Conservation (phyloP, 768 basidiomycete species). For the Boletus reticuloceps region DNA sequence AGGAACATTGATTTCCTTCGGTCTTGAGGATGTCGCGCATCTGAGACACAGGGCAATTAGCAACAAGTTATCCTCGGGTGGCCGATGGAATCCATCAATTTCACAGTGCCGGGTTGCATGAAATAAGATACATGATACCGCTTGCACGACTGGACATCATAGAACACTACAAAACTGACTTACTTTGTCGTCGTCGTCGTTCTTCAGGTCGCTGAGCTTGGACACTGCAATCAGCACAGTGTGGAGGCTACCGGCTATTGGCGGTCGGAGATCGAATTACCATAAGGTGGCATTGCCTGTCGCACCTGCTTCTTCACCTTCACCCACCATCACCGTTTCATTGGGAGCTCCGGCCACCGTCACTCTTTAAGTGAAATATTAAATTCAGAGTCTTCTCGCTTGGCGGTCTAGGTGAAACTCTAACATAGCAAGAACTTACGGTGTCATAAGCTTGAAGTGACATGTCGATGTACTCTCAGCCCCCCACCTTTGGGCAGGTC, state of each 20-base stretch:
- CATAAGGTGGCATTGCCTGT: constrained; percentile 25
- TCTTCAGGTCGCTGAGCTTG: constrained; percentile 25
- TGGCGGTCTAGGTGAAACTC: constrained; percentile 32
- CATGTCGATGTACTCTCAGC: constrained; percentile 67
- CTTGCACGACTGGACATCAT: neutral
- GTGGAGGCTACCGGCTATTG: constrained; percentile 19
- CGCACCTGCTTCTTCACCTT: constrained; percentile 37
- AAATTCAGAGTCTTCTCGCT: constrained; percentile 37
- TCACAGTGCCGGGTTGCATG: neutral
- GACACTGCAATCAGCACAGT: neutral
- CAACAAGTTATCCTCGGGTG: constrained; percentile 30
- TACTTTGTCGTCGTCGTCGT: constrained; percentile 27
- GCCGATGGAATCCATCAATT: constrained; percentile 39
- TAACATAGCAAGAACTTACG: constrained; percentile 30
- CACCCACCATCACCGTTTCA: constrained; percentile 46
- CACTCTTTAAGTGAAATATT: constrained; percentile 50
- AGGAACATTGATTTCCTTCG: constrained; percentile 89
- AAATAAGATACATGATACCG: neutral
- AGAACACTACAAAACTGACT: constrained; percentile 13
- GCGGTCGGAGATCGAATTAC: constrained; percentile 38
- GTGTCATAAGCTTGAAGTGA: constrained; percentile 39
- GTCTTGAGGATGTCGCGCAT: constrained; percentile 94
- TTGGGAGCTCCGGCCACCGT: constrained; percentile 37
- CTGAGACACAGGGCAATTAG: constrained; percentile 38
- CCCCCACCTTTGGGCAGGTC: constrained; percentile 55